Base-by-base conservation (phyloP, 1,284 basidiomycete genomes). In the Trichosporon inkin region DNA sequence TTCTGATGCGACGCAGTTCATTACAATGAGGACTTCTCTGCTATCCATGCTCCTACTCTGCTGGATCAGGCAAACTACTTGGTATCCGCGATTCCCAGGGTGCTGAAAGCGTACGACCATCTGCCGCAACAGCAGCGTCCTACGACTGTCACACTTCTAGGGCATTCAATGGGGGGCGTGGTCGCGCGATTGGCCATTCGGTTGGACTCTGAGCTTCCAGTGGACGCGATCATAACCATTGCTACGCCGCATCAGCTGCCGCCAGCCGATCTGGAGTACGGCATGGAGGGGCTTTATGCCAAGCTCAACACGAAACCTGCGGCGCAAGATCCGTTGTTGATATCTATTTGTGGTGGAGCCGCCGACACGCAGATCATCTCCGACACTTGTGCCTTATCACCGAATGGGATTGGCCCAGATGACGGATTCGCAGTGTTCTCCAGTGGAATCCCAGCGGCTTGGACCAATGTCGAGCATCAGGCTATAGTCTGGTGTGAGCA, bases 401-500 rank as follows among this genome's bases (percentile, higher is more conserved):
- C 60, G 2, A 52, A 62, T 39, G 55, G 63, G 7, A 36, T 64
- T 0, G 55, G 59, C 5, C 24, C 58, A 3, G 52, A 71, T 0
- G 86, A 86, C 62, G 81, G 89, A 38, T 83, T 87, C 44, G 88
- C 91, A 0, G 82, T 93, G 5, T 97, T 94, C 73, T 89, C 92
- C 0, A 89, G 89, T 20, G 87, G 87, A 0, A 81, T 99, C 14
- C 89, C 94, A 41, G 89, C 90, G 11, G 86, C 88, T 1, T 97
- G 94, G 92, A 92, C 93, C 0, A 90, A 92, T 1, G 90, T 98
- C 3, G 95, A 95, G 38, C 96, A 99, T 76, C 85, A 88, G 54
- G 93, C 92, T 58, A 95, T 98, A 84, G 90, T 98, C 11, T 99
- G 96, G 96, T 99, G 96, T 74, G 91, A 98, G 76, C 96, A 99